Base-by-base conservation (phyloP, 805 yeast species). In the Starmerella asiatica region DNA sequence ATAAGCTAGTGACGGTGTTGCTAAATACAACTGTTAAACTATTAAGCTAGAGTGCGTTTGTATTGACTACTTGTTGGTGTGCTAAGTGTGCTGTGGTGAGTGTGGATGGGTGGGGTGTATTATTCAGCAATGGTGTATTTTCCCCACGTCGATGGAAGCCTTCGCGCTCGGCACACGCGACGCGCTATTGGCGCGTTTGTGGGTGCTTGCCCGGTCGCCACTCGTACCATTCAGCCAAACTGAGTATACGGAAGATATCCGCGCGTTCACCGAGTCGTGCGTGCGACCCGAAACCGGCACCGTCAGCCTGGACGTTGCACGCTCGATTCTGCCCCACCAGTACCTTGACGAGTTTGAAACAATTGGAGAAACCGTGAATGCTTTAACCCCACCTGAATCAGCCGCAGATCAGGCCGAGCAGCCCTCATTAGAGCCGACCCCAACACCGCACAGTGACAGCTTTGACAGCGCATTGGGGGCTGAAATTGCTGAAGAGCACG, bases 111-210 rank as follows among this genome's bases (percentile, higher is more conserved):
- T n/a, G n/a, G n/a, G n/a, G n/a, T n/a, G n/a, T n/a, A n/a, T n/a
- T n/a, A n/a, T n/a, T n/a, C n/a, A n/a, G n/a, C n/a, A n/a, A n/a
- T n/a, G n/a, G n/a, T n/a, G n/a, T n/a, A n/a, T n/a, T n/a, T n/a
- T n/a, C n/a, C n/a, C n/a, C n/a, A n/a, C n/a, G n/a, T n/a, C n/a
- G n/a, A n/a, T n/a, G n/a, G n/a, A n/a, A n/a, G n/a, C 8, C 21
- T 15, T 35, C 24, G 17, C 38, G 34, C 14, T 40, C 15, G 44
- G 44, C 39, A 18, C 44, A 6, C 37, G 36, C 19, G 37, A 34
- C 30, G 44, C 43, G 40, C 40, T 45, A 9, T 20, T 45, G 27
- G 31, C 47, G 37, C 46, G 47, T n/a, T 28, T 45, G 3, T 45
- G 36, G 34, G 29, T 37, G 21, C 34, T 45, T 16, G 49, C 49